Evolutionary conservation across 2,329 filamentous ascomycete species (phyloP), one percentile per base, ranked within the genome.

Genomic region (Apiospora marii): DNA sequence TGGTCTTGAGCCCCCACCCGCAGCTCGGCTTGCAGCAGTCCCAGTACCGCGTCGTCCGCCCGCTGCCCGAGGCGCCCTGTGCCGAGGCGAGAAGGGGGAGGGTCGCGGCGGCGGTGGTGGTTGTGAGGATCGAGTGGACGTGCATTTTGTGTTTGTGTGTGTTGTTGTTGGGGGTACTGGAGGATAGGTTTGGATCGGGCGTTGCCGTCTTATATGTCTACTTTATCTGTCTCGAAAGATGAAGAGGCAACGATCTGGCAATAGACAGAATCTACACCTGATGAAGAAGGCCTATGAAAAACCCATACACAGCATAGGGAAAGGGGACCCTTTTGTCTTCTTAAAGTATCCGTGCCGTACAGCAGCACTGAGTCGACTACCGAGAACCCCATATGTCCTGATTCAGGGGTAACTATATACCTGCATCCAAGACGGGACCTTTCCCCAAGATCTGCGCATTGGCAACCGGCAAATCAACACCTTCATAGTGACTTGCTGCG

Each of bases 11-110:
- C 16, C 84, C 79, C 91, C 91, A 90, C 4, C 85, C 85, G 80
- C 91, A 93, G 27, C 89, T 91, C 34, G 91, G 88, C 84, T 94
- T 93, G 84, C 91, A 93, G 84, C 92, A 93, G 80, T 93, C 91
- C 87, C 89, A 88, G 79, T 88, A 89, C 73, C 87, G 78, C 43
- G 81, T 84, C 69, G 82, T 83, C 68, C 75, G 70, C 3, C 79
- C 79, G 34, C 70, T 73, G 43, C 79, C 78, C 13, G 79, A 79
- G 3, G 78, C 75, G 6, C 77, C 78, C 71, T 79, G 77, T 10
- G 73, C 74, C 51, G 76, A 69, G 41, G 73, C 75, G 0, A 76
- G 41, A 3, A 71, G 27, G 70, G 67, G 34, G 69, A 49, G 53
- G 75, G 71, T 41, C 16, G 34, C 19, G 30, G 58, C 19, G 34